Evolutionary conservation across 208 protist genomes (phyloP).

Genomic region (Leptomonas pyrrhocoris): DNA sequence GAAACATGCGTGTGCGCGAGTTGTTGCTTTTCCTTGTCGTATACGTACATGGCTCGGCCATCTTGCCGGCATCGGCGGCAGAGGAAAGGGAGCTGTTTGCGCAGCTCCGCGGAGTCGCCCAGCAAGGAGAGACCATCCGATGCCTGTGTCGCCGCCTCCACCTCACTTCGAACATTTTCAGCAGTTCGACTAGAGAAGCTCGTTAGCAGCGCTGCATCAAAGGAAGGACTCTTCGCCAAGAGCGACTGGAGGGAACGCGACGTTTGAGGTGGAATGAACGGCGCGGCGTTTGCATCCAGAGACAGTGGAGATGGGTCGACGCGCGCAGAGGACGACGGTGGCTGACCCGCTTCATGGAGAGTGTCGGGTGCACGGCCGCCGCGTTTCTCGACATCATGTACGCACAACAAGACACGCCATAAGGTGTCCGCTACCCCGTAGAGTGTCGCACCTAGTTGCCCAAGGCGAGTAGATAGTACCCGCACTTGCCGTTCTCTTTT

Average conservation of each 20-base stretch:
- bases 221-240: not conserved
- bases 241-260: not conserved
- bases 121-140: not conserved
- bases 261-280: not conserved
- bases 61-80: conserved; percentile 66
- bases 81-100: conserved; percentile 34
- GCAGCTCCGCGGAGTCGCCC: not conserved
- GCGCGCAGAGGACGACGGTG: too few relatives aligned
- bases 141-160: conserved; percentile 1
- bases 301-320: too few relatives aligned
- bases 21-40: conserved; percentile 28
- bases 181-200: not conserved
- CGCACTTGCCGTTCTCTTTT: conserved; percentile 11
- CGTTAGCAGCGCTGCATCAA: not conserved
- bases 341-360: too few relatives aligned
- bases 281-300: not conserved
- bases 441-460: conserved; percentile 14
- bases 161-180: too few relatives aligned
- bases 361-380: not conserved
- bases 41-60: conserved; percentile 34
- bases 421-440: conserved; percentile 18
- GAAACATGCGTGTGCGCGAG: not conserved
- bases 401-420: conserved; percentile 18
- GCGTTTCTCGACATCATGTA: not conserved
- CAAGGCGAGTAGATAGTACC: conserved; percentile 16